Conservation (phyloP, 2,329 filamentous ascomycete species). For the Fusarium chaquense region DNA sequence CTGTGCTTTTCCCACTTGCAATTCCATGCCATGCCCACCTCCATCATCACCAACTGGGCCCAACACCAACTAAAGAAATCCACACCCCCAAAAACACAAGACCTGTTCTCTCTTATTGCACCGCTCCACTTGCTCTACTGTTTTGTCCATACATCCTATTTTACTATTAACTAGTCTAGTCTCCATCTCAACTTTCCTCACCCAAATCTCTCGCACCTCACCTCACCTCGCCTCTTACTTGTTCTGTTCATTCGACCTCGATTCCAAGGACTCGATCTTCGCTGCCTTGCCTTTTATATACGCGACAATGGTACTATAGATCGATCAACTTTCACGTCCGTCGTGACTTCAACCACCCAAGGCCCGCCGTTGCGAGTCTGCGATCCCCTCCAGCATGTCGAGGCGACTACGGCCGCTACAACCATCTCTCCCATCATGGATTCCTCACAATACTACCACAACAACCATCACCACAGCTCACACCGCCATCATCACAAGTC, state of each 20-base stretch:
- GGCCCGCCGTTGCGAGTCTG: constrained; percentile 46
- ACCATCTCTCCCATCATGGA: constrained; percentile 47
- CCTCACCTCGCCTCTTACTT: constrained; percentile 16
- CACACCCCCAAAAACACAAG: constrained; percentile 46
- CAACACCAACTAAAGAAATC: constrained; percentile 44
- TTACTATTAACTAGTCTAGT: constrained; percentile 30
- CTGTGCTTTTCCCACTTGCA: constrained; percentile 36
- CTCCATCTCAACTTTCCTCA: constrained; percentile 40
- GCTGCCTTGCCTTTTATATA: constrained; percentile 22
- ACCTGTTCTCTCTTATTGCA: constrained; percentile 40
- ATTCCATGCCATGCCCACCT: constrained; percentile 44
- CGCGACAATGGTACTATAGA: constrained; percentile 48
- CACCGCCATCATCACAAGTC: constrained; percentile 47
- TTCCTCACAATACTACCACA: constrained; percentile 45
- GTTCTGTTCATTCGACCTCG: constrained; percentile 3
- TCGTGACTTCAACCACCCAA: constrained; percentile 40
- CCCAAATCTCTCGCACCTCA: constrained; percentile 32
- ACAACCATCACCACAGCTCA: constrained; percentile 40
- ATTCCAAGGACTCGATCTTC: constrained; percentile 12
- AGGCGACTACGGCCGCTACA: constrained; percentile 42
- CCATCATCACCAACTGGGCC: constrained; percentile 45
- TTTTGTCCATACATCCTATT: constrained; percentile 39
- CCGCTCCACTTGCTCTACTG: constrained; percentile 44
- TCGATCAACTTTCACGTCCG: constrained; percentile 38
- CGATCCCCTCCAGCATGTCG: constrained; percentile 45